phyloP scores from a whole-genome alignment of 176 grass and related monocot genomes.

The Coix lacrymajobi region DNA sequence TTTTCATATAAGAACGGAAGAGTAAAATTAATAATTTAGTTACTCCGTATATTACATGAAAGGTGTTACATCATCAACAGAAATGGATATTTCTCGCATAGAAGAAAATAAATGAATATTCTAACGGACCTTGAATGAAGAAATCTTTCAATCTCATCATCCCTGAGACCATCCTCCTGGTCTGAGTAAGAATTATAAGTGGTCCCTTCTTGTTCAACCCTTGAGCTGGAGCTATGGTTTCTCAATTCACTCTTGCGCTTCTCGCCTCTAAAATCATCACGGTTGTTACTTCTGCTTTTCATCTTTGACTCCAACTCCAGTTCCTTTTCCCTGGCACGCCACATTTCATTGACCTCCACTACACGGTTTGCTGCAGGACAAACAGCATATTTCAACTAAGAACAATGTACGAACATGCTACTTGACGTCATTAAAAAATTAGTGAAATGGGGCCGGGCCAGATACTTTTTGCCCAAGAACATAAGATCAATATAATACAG shows the following conservation, averaged over 20 bases:
- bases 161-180: conserved; percentile 45
- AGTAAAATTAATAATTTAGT: not conserved
- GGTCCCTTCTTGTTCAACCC: conserved; percentile 27
- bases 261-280: conserved; percentile 23
- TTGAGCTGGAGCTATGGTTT: conserved; percentile 41
- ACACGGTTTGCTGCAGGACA: conserved; percentile 65
- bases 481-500: not conserved
- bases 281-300: conserved; percentile 25
- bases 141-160: conserved; percentile 78
- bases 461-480: not conserved
- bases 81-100: not conserved
- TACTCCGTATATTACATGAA: not conserved
- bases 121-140: conserved; percentile 75
- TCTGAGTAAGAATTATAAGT: conserved; percentile 38
- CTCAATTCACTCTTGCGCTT: conserved; percentile 42
- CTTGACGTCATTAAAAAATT: not conserved
- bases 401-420: not conserved
- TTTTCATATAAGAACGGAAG: not conserved
- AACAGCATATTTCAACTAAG: conserved; percentile 16
- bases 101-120: not conserved
- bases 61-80: not conserved
- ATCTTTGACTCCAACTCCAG: conserved; percentile 61
- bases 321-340: conserved; percentile 86
- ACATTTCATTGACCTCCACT: conserved; percentile 90
- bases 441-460: not conserved